A percentile compares a stretch with the other conserved stretches of the same genome.
Evolutionary conservation across 2,329 filamentous ascomycete species (phyloP).

Genomic region (Fusarium decemcellulare): DNA sequence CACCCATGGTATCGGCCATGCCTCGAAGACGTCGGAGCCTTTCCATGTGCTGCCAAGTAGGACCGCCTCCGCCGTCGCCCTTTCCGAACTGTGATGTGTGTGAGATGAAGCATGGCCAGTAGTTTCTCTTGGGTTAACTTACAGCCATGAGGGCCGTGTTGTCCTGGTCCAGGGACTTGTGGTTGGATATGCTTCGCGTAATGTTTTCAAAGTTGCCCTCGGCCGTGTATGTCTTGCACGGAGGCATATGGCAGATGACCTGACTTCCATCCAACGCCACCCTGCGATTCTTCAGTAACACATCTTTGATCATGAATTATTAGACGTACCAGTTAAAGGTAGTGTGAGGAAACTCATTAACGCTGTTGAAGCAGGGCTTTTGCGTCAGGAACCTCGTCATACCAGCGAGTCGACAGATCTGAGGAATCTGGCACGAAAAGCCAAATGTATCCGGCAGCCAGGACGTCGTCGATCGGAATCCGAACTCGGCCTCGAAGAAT

Average conservation of each 20-base stretch:
- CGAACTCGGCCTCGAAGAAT: conserved; percentile 95
- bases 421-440: conserved; percentile 94
- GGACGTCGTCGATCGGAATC: conserved; percentile 89
- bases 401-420: conserved; percentile 92
- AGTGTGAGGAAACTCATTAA: conserved; percentile 98
- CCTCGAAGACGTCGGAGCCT: conserved; percentile 94
- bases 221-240: conserved; percentile 94
- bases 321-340: conserved; percentile 82
- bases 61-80: conserved; percentile 95
- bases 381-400: conserved; percentile 98
- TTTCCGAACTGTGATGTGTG: conserved; percentile 77
- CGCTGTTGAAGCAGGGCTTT: conserved; percentile 99
- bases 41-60: conserved; percentile 93
- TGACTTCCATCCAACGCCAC: conserved; percentile 95
- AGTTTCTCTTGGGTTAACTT: background rate
- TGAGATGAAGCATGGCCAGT: no score
- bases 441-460: conserved; percentile 99
- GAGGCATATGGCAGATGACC: conserved; percentile 98
- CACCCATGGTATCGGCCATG: conserved; percentile 86
- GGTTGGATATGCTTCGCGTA: conserved; percentile 87
- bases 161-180: conserved; percentile 97
- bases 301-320: conserved; percentile 44
- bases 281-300: conserved; percentile 58
- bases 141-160: conserved; percentile 85
- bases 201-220: conserved; percentile 96